Evolutionary conservation across 306 rosid species (phyloP), one percentile per base, ranked within the genome.

Genomic region (Albizia julibrissin): DNA sequence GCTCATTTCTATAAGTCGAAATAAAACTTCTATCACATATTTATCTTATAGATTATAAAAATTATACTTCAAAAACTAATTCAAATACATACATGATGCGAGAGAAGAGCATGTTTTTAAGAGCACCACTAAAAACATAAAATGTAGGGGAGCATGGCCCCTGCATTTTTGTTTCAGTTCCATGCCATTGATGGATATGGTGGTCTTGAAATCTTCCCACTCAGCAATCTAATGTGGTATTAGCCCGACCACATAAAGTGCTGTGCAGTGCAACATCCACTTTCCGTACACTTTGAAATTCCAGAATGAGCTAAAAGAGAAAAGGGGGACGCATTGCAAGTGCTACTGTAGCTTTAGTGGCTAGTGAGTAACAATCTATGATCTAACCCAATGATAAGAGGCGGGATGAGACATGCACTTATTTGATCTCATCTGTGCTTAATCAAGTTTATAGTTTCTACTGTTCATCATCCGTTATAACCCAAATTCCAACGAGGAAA

Each of bases 191-290:
- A 74, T 74, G 79, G 79, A 54, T 19, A 74, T 12, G n/a, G 31
- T 19, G 50, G 50, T 3, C 34, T 34, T 74, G 46, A 74, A 74
- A 52, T 22, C 66, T 74, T 54, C 13, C 79, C 66, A 49, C 77
- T 47, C 59, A 49, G 27, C 39, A 49, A 50, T 46, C 62, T 47
- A 24, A 27, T 27, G 29, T 50, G 46, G 46, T 74, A 31, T 47
- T 50, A 21, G 15, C 77, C 79, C 68, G 68, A 74, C 68, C 79
- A 54, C 67, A 54, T 11, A 74, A 54, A 74, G 79, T 74, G 79
- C 78, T 54, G 42, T 74, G 49, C 65, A 50, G 56, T 18, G 44
- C 10, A 29, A 49, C 37, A 73, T 31, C 77, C 77, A 73, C 79
- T 34, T 37, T 74, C 79, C 79, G 67, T 74, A 74, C 34, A 34